Evolutionary conservation across 225 moss, liverwort and hornwort species (phyloP), one percentile per base, ranked within the genome.

Genomic region (Sphagnum tenellum): DNA sequence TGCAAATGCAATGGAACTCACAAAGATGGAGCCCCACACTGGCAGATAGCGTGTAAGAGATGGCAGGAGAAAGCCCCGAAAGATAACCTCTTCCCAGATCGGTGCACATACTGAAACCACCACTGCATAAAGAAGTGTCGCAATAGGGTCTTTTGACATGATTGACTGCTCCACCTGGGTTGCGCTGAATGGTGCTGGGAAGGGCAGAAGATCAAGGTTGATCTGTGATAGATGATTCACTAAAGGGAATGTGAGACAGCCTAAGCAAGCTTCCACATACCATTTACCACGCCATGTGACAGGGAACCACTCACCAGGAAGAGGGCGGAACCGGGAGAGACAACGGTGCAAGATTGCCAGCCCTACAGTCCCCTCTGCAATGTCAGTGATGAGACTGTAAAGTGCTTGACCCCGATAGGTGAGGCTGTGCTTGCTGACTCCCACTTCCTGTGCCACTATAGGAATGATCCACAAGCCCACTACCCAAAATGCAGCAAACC

Each of bases 381-480:
- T 79, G 74, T 98, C 96, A 4, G 92, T 98, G 5, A 98, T 71
- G 12, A 98, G 89, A 56, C 96, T 98, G 76, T 98, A 98, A 5
- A 98, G 78, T 0, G 96, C 96, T 67, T 98, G 96, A 0, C 93
- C 96, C 59, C 93, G 80, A 76, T 92, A 93, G 0, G 89, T 81
- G 66, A 98, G 72, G n/a, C 80, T 77, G 66, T 98, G 83, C 76
- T 92, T 89, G 81, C 77, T 98, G 79, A 90, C 90, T 11, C 92
- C 89, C 3, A 78, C 82, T 8, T 83, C 74, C 52, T 94, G 84
- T 12, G 93, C 89, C 46, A 83, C 87, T 66, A 89, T 83, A 7
- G 96, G 96, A 44, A 98, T 90, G n/a, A 98, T 80, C 96, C 96
- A 98, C 3, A 93, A 98, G 0, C 93, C 96, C 56, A 98, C 88